Base-by-base conservation (phyloP, 768 basidiomycete genomes). In the Tremella fuciformis region DNA sequence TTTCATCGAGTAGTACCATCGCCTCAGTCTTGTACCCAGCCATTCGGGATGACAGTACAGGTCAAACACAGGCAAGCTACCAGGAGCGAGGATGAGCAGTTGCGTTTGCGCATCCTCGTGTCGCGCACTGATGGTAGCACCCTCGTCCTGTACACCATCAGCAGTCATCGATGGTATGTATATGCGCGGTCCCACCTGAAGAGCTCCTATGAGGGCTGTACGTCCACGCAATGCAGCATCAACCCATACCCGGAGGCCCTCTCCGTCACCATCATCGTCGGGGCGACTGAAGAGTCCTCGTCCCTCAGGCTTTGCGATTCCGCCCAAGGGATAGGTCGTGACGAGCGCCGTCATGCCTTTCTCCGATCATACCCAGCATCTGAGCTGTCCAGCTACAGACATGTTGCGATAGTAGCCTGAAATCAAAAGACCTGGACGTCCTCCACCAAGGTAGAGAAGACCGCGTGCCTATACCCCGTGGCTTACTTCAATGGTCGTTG, bases 41-140 rank as follows among this genome's bases (percentile, higher is more conserved):
- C 69, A 71, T 8, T 50, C 50, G 1, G 69, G 64, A 59, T 71
- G 69, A 49, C 65, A 66, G 39, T 66, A 66, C 46, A 46, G 40
- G 41, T 66, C 65, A 40, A 66, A 66, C 21, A 66, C 18, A 13
- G 55, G 50, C 13, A 42, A 55, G 49, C 61, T 66, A 9, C 21
- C 44, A 1, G 65, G 65, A 21, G 55, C 46, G 0, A 66, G 58
- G 13, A 66, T 53, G 34, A 66, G 29, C 1, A 66, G 22, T n/a
- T 46, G 41, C 1, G 61, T 62, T 3, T 34, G 41, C 15, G 54
- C 25, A 8, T 25, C 49, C 13, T 21, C 13, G 41, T 62, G 57
- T 8, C 7, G 19, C 1, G 60, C 13, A 16, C 50, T 41, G 24
- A 62, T 47, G 21, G n/a, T 19, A 25, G 56, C 60, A 3, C 56